Evolutionary conservation across 352 stramenopile species (phyloP).

Genomic region (Globisporangium viniferum): DNA sequence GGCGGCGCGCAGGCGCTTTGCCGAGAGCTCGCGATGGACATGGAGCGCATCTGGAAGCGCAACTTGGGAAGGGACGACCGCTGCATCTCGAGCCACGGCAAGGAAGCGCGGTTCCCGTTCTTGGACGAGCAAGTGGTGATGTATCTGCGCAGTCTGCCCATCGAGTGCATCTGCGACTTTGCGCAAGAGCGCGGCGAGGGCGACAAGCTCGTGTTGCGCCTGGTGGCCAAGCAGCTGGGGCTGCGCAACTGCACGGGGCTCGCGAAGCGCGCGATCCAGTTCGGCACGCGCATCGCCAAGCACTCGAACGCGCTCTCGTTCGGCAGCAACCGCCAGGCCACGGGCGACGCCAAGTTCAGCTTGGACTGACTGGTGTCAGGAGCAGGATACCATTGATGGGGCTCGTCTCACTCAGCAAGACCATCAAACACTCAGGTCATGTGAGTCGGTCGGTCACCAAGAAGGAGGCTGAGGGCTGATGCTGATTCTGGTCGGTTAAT

Average conservation of each 20-base stretch:
- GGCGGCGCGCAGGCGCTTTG: conserved; percentile 54
- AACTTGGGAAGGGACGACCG: conserved; percentile 97
- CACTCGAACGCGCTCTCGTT: conserved; percentile 58
- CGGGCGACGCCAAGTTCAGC: conserved; percentile 38
- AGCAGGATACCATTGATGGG: neutral
- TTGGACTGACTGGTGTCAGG: neutral
- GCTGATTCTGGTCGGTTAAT: neutral
- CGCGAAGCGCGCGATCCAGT: conserved; percentile 95
- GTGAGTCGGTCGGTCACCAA: neutral
- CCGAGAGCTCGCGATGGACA: conserved; percentile 86
- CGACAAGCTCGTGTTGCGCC: conserved; percentile 90
- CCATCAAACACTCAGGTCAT: neutral
- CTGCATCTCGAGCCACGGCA: conserved; percentile 88
- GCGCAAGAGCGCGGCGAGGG: conserved; percentile 69
- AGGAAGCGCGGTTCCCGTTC: conserved; percentile 94
- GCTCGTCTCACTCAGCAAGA: neutral
- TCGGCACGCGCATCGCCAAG: conserved; percentile 91
- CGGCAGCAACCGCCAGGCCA: conserved; percentile 50
- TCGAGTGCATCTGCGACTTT: conserved; percentile 82
- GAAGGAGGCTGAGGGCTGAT: neutral
- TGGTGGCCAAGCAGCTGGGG: conserved; percentile 71
- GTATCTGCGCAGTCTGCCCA: conserved; percentile 61
- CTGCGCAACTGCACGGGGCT: conserved; percentile 58
- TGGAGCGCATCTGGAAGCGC: conserved; percentile 91
- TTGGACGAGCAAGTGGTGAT: conserved; percentile 91